Evolutionary conservation across 352 stramenopile genomes (phyloP).

Genomic region (Blastocystis sp.): DNA sequence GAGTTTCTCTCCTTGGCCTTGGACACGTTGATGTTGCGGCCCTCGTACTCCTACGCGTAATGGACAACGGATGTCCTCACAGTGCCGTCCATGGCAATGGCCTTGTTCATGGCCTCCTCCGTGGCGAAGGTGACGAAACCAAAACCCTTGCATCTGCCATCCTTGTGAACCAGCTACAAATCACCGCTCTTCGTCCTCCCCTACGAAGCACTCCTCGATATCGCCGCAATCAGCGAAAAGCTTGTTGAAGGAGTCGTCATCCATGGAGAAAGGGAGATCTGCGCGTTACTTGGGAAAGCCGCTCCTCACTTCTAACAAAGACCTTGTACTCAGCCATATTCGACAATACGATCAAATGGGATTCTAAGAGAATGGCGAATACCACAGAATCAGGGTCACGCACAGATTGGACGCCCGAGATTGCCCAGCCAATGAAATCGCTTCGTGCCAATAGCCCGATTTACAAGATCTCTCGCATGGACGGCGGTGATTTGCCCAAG

Average conservation of each 20-base stretch:
- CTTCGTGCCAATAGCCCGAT: not conserved
- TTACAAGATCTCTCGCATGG: not conserved
- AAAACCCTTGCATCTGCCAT: not conserved
- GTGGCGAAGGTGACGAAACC: slow-evolving; percentile 51
- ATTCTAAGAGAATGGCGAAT: slow-evolving; percentile 18
- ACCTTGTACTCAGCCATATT: slow-evolving; percentile 64
- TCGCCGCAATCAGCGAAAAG: slow-evolving; percentile 60
- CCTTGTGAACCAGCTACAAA: slow-evolving; percentile 6
- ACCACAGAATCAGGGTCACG: slow-evolving; percentile 19
- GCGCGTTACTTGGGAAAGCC: not conserved
- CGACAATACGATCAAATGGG: slow-evolving; percentile 3
- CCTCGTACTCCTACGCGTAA: slow-evolving; percentile 47
- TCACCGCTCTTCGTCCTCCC: not conserved
- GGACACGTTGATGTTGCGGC: slow-evolving; percentile 29
- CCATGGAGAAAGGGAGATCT: slow-evolving; percentile 49
- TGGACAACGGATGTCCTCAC: not conserved
- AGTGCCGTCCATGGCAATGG: slow-evolving; percentile 56
- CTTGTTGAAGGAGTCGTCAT: slow-evolving; percentile 40
- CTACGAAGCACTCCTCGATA: slow-evolving; percentile 12
- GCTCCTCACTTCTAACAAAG: slow-evolving; percentile 37
- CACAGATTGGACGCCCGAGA: slow-evolving; percentile 34
- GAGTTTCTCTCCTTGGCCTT: not conserved
- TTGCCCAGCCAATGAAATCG: slow-evolving; percentile 4
- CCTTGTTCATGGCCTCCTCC: slow-evolving; percentile 56
- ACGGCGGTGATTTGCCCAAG: not conserved